Conservation (phyloP, 2,329 filamentous ascomycete genomes). For the Fonsecaea pedrosoi region DNA sequence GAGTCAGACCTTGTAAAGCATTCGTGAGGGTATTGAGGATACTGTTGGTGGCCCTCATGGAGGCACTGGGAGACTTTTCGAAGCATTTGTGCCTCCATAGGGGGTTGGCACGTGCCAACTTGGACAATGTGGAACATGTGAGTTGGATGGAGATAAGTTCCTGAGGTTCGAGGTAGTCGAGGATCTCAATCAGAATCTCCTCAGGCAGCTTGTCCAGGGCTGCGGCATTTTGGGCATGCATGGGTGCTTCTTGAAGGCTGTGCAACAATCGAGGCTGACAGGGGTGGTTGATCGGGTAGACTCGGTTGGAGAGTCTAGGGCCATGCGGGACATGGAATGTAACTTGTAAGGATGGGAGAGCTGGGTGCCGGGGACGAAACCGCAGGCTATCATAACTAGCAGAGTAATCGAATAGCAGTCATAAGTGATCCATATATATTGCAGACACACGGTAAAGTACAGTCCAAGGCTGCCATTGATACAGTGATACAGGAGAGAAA, state of each 20-base stretch:
- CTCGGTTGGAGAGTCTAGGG: background rate
- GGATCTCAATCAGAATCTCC: constrained; percentile 69
- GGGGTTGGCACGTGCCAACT: constrained; percentile 73
- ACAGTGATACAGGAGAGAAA: background rate
- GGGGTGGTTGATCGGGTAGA: background rate
- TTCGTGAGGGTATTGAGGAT: constrained; percentile 39
- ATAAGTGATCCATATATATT: background rate
- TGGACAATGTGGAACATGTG: constrained; percentile 70
- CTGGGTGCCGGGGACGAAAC: background rate
- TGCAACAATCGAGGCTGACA: background rate
- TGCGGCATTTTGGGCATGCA: background rate
- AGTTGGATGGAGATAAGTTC: constrained; percentile 73
- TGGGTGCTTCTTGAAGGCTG: background rate
- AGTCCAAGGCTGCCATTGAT: background rate
- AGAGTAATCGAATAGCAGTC: background rate
- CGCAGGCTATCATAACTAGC: background rate
- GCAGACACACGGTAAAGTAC: background rate
- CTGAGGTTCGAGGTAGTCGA: constrained; percentile 54
- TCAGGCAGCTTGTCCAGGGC: constrained; percentile 64
- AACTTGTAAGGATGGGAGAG: constrained; percentile 1
- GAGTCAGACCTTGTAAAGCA: constrained; percentile 42
- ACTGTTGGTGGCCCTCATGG: constrained; percentile 37
- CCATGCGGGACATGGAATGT: background rate
- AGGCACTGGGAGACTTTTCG: constrained; percentile 70
- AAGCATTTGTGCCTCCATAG: constrained; percentile 81